Evolutionary conservation across 1,139 yeast species (phyloP), one percentile per base, ranked within the genome.

Genomic region (Debaryomyces nepalensis): DNA sequence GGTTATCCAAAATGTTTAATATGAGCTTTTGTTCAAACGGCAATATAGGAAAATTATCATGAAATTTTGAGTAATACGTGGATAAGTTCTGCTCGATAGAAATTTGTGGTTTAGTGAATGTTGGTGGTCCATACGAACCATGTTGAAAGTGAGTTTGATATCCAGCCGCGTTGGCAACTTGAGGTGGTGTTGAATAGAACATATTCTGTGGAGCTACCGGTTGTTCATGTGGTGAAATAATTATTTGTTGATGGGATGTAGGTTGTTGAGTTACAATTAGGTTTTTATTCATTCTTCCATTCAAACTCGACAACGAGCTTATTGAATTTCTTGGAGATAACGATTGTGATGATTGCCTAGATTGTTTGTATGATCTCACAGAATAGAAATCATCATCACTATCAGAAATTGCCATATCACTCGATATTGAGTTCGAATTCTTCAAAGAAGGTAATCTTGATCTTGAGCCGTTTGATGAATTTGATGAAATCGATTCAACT

Each of bases 11-110:
- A 33, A 52, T 44, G 42, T 55, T 40, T 10, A 47, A 49, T 29
- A 62, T 36, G 20, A 59, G 44, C 10, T 52, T 65, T 41, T 70
- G 72, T 48, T 75, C 71, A 45, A 74, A 61, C 0, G 87, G 84
- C 18, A 84, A 64, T 0, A 84, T 64, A 5, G 89, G 87, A 54
- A 82, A 77, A 20, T 69, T 71, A 1, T 61, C 54, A 53, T 84
- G 89, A 50, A 81, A 71, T 41, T 69, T 74, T 21, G 70, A 60
- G 54, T 81, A 84, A 53, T 84, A 84, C 3, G 56, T 42, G 21
- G 56, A 54, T 26, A 71, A 48, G 44, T 66, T 65, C 21, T 46
- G 42, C 9, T 58, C 63, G 33, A 59, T 42, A 9, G 54, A 37
- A n/a, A 40, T 49, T 54, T 14, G 51, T 11, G 14, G 59, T 26